These are phyloP conservation scores for Peribolospora baueri DNA, from an alignment of 768 basidiomycete species.

Conservation along the genomic window DNA sequence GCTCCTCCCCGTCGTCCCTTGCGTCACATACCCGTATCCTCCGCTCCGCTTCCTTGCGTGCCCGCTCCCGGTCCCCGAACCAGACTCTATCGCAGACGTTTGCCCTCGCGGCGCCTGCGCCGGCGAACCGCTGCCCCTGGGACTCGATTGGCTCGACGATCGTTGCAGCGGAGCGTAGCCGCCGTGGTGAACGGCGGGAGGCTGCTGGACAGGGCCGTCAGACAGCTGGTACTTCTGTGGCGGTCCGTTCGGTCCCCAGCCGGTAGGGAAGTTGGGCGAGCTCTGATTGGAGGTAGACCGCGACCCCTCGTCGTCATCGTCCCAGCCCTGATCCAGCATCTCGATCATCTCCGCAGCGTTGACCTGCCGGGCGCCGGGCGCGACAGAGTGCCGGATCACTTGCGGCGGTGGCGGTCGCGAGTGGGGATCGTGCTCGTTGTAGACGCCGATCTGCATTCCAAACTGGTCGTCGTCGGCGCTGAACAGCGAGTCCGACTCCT, in stretches of 20 bases:
- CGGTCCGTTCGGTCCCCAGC: neutral
- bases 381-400: conserved; percentile 27
- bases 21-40: no score
- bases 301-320: conserved; percentile 25
- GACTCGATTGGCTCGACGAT: no score
- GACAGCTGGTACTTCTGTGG: neutral
- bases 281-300: neutral
- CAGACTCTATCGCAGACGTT: no score
- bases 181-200: conserved; percentile 1
- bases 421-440: conserved; percentile 50
- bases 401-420: conserved; percentile 62
- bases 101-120: no score
- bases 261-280: neutral
- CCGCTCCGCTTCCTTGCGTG: no score
- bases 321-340: conserved; percentile 78
- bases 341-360: conserved; percentile 60
- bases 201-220: neutral
- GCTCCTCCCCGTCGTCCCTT: no score
- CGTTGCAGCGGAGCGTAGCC: no score
- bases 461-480: conserved; percentile 76
- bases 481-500: conserved; percentile 50
- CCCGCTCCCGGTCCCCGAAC: no score
- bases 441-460: conserved; percentile 82
- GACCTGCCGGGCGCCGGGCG: conserved; percentile 28
- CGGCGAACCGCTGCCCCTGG: no score